These are phyloP conservation scores for Diutina sp. DNA, from an alignment of 1,139 yeast species.

Conservation along the genomic window DNA sequence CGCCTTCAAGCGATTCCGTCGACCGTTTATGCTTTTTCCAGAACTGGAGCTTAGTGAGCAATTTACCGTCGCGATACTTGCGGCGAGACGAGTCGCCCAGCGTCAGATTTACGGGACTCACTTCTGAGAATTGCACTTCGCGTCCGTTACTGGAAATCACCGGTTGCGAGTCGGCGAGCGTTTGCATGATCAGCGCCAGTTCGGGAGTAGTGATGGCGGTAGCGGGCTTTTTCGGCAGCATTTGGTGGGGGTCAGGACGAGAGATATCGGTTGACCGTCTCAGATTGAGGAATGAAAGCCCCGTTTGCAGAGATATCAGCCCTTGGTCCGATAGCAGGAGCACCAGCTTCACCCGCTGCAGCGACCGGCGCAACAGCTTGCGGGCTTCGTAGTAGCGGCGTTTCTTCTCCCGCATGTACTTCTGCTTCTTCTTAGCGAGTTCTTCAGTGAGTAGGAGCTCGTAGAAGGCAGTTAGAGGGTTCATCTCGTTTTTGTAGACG, in stretches of 20 bases:
- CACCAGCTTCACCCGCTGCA: slow-evolving; percentile 35
- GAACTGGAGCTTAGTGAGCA: slow-evolving; percentile 26
- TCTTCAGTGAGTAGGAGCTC: slow-evolving; percentile 60
- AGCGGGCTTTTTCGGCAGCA: neutral
- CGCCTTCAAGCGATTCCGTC: neutral
- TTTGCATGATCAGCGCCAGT: neutral
- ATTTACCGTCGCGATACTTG: slow-evolving; percentile 7
- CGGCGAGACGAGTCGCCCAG: neutral
- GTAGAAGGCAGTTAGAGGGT: slow-evolving; percentile 78
- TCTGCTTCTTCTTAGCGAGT: slow-evolving; percentile 21
- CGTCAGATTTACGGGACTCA: neutral
- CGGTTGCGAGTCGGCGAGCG: neutral
- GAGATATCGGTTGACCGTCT: neutral
- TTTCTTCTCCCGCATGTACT: slow-evolving; percentile 19
- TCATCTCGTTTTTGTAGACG: slow-evolving; percentile 52
- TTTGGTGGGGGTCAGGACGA: neutral
- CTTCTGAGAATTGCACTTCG: neutral
- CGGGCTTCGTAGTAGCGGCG: slow-evolving; percentile 24
- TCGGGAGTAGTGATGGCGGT: neutral
- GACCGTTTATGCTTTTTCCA: slow-evolving; percentile 17
- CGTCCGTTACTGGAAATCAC: neutral
- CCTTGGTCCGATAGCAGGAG: slow-evolving; percentile 19
- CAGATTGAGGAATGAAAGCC: neutral
- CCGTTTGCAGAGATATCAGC: neutral
- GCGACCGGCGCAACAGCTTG: slow-evolving; percentile 32